Base-by-base conservation (phyloP, 106 monocot species). In the Dioscorea alata region DNA sequence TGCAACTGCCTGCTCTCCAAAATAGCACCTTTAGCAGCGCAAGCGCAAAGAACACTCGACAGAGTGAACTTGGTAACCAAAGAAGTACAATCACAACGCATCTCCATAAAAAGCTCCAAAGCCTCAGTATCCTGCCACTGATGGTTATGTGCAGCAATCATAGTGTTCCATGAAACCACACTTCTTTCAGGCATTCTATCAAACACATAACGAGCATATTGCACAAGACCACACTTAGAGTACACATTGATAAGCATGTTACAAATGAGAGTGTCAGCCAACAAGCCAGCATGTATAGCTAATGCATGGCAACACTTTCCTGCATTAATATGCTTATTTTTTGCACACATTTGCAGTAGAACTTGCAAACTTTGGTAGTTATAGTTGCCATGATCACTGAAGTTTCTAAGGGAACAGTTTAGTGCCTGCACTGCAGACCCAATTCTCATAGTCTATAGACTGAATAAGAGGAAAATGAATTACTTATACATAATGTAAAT, bases 201-300 rank as follows among this genome's bases (percentile, higher is more conserved):
- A 68, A 88, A 88, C 25, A 83, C 64, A 21, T 33, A 21, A 68
- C 76, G 79, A 48, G 86, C 82, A 31, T 49, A 31, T 16, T 22
- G 57, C 51, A 80, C 33, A 5, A 28, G 49, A 13, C 74, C 74
- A 49, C 79, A 80, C 68, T 83, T 87, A 13, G 74, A 60, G 64
- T 82, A 87, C 57, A 87, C 51, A 64, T 83, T 82, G 42, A 83
- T 85, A 31, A 82, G 75, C 28, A 88, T 75, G 63, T 91, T 91
- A 33, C 75, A 80, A 10, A 73, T 80, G 50, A 91, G 72, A 35
- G 66, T 73, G 63, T 84, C 79, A 13, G 57, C 21, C 17, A 75
- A 59, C 25, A 82, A 35, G 48, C 80, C 82, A 51, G 78, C 62
- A 23, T 78, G 84, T 60, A 91, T 71, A n/a, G 70, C 71, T 48